These are phyloP conservation scores for Sisymbrium irio DNA, from an alignment of 345 rosid genomes.

Conservation along the genomic window DNA sequence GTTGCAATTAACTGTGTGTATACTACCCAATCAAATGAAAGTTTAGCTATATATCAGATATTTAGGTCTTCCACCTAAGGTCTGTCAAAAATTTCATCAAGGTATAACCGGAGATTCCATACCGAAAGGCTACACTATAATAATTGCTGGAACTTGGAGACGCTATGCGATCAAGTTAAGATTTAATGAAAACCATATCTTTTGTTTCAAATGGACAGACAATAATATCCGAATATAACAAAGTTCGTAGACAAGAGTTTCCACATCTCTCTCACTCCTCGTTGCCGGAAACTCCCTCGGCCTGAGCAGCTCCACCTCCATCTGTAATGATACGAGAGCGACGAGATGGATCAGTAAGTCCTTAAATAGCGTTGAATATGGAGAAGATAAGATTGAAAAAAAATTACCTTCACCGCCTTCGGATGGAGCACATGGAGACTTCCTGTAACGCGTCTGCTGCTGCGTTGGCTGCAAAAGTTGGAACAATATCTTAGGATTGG, in stretches of 20 bases:
- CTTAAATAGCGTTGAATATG: neutral
- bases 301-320: constrained; percentile 58
- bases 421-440: constrained; percentile 87
- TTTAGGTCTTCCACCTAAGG: neutral
- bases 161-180: constrained; percentile 16
- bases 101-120: neutral
- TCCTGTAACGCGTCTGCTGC: constrained; percentile 94
- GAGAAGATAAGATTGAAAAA: neutral
- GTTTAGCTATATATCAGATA: neutral
- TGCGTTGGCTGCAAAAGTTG: constrained; percentile 73
- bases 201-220: constrained; percentile 14
- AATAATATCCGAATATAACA: constrained; percentile 25
- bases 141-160: constrained; percentile 1
- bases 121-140: neutral
- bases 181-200: constrained; percentile 10
- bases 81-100: neutral
- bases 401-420: constrained; percentile 74
- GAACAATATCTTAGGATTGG: neutral
- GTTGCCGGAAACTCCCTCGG: constrained; percentile 50
- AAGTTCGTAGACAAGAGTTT: constrained; percentile 18
- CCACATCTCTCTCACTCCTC: constrained; percentile 13
- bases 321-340: constrained; percentile 38
- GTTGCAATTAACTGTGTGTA: neutral
- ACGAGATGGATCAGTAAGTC: neutral
- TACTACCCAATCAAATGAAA: neutral